Conservation (phyloP, 768 basidiomycete genomes). For the Amanita rubescens region DNA sequence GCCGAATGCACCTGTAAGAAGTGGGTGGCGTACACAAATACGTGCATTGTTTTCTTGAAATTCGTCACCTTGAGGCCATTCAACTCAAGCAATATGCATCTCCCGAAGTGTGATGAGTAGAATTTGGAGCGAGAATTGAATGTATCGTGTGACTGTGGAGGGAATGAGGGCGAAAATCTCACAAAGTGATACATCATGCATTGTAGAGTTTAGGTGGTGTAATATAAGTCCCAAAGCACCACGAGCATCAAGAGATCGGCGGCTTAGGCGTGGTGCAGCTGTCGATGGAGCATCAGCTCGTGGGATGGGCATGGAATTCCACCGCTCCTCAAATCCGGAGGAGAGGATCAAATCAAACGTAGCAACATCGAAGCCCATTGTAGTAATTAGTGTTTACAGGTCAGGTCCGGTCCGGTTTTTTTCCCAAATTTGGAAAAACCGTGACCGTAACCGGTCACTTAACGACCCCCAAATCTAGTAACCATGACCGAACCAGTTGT, state of each 20-base stretch:
- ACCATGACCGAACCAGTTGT: no score
- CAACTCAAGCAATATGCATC: conserved; percentile 21
- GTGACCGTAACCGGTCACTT: no score
- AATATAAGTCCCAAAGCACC: conserved; percentile 33
- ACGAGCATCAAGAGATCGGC: conserved; percentile 21
- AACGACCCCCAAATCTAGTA: no score
- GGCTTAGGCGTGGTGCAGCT: background rate
- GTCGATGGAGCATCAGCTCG: background rate
- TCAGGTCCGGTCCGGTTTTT: background rate
- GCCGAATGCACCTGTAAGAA: no score
- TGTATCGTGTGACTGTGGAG: conserved; percentile 24
- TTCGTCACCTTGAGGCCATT: conserved; percentile 19
- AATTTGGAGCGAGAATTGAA: conserved; percentile 22
- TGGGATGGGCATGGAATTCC: conserved; percentile 16
- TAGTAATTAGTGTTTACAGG: no score
- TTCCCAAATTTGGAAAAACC: no score
- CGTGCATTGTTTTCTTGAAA: conserved; percentile 19
- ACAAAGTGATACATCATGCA: conserved; percentile 27
- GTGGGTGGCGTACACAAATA: conserved; percentile 11
- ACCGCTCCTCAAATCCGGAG: conserved; percentile 19
- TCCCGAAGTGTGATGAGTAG: conserved; percentile 19
- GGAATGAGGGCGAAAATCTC: conserved; percentile 34
- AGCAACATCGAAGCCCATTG: conserved; percentile 21
- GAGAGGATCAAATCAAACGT: conserved; percentile 22
- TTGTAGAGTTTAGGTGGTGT: conserved; percentile 31